These are phyloP conservation scores for Hypoxylon trugodes DNA, from an alignment of 495 filamentous ascomycete genomes.

Conservation along the genomic window DNA sequence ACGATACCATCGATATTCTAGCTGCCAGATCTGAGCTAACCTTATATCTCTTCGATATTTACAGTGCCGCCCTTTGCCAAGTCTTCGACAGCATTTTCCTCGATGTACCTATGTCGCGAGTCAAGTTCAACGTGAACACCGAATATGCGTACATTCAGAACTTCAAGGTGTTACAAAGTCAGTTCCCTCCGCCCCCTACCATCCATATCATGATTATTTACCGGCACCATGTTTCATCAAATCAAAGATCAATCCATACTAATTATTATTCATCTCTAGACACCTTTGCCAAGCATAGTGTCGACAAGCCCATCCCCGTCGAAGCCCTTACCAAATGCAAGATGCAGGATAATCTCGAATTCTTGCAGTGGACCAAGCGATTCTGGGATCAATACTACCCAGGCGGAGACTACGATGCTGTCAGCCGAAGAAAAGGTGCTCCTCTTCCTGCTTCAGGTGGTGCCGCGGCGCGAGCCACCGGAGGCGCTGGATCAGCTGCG, in stretches of 20 bases:
- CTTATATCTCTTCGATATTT: background rate
- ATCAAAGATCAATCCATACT: slow-evolving; percentile 20
- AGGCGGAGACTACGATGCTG: slow-evolving; percentile 93
- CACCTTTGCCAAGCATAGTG: slow-evolving; percentile 80
- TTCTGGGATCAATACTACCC: slow-evolving; percentile 99
- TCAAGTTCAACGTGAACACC: slow-evolving; percentile 97
- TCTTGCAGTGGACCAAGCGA: slow-evolving; percentile 93
- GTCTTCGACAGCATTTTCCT: slow-evolving; percentile 97
- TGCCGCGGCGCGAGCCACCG: slow-evolving; percentile 58
- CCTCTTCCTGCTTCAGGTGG: slow-evolving; percentile 62
- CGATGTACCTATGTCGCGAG: slow-evolving; percentile 93
- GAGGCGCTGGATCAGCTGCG: slow-evolving; percentile 49
- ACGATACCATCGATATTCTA: background rate
- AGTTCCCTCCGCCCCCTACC: slow-evolving; percentile 44
- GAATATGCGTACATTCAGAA: slow-evolving; percentile 99
- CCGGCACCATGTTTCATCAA: slow-evolving; percentile 3
- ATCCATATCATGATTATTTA: background rate
- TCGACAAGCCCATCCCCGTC: slow-evolving; percentile 89
- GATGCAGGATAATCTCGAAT: slow-evolving; percentile 99
- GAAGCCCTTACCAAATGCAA: slow-evolving; percentile 93
- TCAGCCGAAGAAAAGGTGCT: slow-evolving; percentile 81
- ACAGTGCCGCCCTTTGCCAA: slow-evolving; percentile 93
- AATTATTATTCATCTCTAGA: slow-evolving; percentile 57
- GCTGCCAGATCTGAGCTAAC: slow-evolving; percentile 30
- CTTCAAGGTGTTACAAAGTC: slow-evolving; percentile 96